Percentiles rank a stretch among this genome's conserved stretches.
Evolutionary conservation across 768 basidiomycete genomes (phyloP).

Genomic region (Amanita muscaria): DNA sequence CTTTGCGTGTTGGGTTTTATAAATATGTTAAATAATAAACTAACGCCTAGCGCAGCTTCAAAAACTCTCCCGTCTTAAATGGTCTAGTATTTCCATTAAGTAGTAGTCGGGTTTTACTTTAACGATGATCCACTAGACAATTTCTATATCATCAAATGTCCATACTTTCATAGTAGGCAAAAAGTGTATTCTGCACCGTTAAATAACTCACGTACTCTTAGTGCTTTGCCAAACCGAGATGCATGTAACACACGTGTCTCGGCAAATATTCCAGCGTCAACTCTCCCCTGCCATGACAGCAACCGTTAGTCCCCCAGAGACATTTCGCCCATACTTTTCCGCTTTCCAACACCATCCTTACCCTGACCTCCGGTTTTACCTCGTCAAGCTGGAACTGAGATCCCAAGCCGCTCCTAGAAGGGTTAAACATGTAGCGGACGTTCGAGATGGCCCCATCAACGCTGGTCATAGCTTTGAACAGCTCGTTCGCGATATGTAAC

Average conservation of each 20-base stretch:
- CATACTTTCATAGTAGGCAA: no score
- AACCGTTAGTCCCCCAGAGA: not conserved
- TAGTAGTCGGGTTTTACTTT: no score
- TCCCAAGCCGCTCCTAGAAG: not conserved
- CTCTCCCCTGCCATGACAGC: not conserved
- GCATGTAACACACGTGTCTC: not conserved
- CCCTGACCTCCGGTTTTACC: not conserved
- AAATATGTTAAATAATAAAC: no score
- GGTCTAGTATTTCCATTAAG: no score
- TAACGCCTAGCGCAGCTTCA: no score
- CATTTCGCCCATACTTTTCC: conserved; percentile 1
- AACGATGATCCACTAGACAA: no score
- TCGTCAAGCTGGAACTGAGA: not conserved
- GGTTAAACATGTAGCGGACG: not conserved
- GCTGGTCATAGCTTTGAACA: not conserved
- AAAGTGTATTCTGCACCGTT: no score
- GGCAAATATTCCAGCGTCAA: not conserved
- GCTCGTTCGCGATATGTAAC: not conserved
- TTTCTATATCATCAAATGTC: no score
- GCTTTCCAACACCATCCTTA: conserved; percentile 1
- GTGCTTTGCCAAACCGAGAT: no score
- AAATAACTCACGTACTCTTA: no score
- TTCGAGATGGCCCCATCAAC: not conserved
- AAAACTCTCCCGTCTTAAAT: no score
- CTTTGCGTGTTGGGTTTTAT: no score